These are phyloP conservation scores for Parathielavia appendiculata DNA, from an alignment of 495 filamentous ascomycete genomes.

Conservation along the genomic window DNA sequence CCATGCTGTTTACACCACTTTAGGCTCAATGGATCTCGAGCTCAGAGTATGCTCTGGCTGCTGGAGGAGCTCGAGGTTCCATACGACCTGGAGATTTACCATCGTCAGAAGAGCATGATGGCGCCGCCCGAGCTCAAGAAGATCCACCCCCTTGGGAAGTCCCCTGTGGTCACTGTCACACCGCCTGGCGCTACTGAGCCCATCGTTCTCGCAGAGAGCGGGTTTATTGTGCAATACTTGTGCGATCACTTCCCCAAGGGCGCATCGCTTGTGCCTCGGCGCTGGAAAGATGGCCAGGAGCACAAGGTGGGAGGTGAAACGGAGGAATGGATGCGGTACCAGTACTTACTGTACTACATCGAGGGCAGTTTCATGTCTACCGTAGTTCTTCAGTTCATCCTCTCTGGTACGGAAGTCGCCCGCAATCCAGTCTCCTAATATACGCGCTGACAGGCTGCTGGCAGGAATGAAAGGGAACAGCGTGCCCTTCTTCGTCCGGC, in stretches of 20 bases:
- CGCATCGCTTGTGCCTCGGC: constrained; percentile 55
- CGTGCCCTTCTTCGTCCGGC: constrained; percentile 77
- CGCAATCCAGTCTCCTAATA: no score
- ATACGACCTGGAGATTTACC: constrained; percentile 72
- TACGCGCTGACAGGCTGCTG: constrained; percentile 2
- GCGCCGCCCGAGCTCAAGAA: constrained; percentile 68
- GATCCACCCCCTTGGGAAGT: constrained; percentile 78
- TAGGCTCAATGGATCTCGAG: constrained; percentile 71
- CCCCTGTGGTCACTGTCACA: constrained; percentile 63
- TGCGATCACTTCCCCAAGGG: constrained; percentile 59
- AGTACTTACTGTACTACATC: constrained; percentile 73
- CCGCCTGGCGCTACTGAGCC: constrained; percentile 41
- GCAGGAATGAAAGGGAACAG: constrained; percentile 51
- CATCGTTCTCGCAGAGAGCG: constrained; percentile 71
- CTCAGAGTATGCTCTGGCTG: constrained; percentile 81
- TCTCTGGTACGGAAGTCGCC: constrained; percentile 22
- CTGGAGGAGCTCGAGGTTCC: constrained; percentile 74
- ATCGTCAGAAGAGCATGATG: constrained; percentile 51
- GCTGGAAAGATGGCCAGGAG: constrained; percentile 55
- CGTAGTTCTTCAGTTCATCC: constrained; percentile 54
- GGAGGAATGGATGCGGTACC: constrained; percentile 68
- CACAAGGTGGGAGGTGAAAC: constrained; percentile 59
- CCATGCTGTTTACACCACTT: constrained; percentile 11
- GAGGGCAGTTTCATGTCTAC: constrained; percentile 76
- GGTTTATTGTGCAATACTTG: constrained; percentile 73